Evolutionary conservation across 2,329 filamentous ascomycete species (phyloP).

Genomic region (Trichoderma breve): DNA sequence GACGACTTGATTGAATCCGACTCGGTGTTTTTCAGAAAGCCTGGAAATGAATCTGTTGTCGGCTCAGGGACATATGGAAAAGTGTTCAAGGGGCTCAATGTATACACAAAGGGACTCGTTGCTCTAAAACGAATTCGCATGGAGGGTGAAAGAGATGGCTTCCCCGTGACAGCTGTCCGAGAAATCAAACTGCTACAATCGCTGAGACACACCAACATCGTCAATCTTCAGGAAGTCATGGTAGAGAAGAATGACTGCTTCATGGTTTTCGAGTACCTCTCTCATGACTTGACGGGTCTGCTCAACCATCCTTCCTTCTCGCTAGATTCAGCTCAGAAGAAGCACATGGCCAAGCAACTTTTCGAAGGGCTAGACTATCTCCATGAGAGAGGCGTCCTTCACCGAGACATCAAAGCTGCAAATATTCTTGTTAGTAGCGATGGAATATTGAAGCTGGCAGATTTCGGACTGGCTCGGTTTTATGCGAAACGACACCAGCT

Average conservation of each 20-base stretch:
- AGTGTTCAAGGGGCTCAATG: conserved; percentile 89
- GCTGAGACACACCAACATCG: conserved; percentile 76
- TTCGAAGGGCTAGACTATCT: conserved; percentile 94
- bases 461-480: conserved; percentile 94
- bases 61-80: conserved; percentile 95
- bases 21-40: conserved; percentile 91
- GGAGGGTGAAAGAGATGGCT: conserved; percentile 88
- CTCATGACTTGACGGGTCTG: conserved; percentile 91
- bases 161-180: conserved; percentile 84
- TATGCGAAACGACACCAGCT: conserved; percentile 89
- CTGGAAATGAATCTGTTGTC: conserved; percentile 95
- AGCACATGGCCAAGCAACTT: conserved; percentile 87
- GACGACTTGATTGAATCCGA: conserved; percentile 74
- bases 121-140: conserved; percentile 89
- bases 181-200: conserved; percentile 93
- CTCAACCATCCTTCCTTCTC: conserved; percentile 92
- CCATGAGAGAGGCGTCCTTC: conserved; percentile 87
- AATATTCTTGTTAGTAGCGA: conserved; percentile 93
- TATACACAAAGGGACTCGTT: conserved; percentile 82
- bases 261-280: conserved; percentile 99
- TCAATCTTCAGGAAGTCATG: conserved; percentile 88
- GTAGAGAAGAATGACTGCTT: conserved; percentile 98
- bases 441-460: conserved; percentile 86
- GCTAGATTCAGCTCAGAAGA: conserved; percentile 81
- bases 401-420: conserved; percentile 96